phyloP scores from a whole-genome alignment of 208 protist genomes.

The Novymonas esmeraldas region DNA sequence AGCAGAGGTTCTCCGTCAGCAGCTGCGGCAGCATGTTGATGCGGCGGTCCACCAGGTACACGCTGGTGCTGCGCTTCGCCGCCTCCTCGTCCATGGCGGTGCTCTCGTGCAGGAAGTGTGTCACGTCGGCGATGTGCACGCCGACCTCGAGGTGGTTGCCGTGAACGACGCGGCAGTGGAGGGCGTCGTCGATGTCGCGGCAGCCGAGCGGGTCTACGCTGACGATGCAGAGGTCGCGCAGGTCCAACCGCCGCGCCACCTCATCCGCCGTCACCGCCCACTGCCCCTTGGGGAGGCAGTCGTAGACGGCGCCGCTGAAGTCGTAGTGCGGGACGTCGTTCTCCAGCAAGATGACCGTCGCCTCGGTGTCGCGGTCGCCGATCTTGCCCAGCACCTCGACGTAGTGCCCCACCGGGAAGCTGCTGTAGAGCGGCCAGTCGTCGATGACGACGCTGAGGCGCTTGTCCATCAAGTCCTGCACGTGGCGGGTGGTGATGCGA shows the following conservation, averaged over 20 bases:
- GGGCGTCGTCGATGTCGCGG: conserved; percentile 90
- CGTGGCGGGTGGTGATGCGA: conserved; percentile 81
- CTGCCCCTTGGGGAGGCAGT: conserved; percentile 88
- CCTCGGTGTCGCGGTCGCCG: conserved; percentile 95
- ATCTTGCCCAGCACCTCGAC: conserved; percentile 93
- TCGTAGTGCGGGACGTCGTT: conserved; percentile 93
- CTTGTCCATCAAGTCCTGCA: conserved; percentile 86
- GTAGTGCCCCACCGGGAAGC: conserved; percentile 95
- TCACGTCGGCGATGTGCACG: conserved; percentile 98
- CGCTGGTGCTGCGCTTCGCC: conserved; percentile 92
- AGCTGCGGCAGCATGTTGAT: conserved; percentile 98
- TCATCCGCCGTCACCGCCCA: conserved; percentile 88
- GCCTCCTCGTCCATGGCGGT: conserved; percentile 95
- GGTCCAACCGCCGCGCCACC: conserved; percentile 71
- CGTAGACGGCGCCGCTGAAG: conserved; percentile 90
- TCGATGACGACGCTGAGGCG: conserved; percentile 96
- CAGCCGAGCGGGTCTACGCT: conserved; percentile 96
- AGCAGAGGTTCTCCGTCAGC: conserved; percentile 96
- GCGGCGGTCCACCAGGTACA: conserved; percentile 96
- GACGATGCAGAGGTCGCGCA: conserved; percentile 88
- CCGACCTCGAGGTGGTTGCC: conserved; percentile 93
- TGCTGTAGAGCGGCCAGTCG: conserved; percentile 89
- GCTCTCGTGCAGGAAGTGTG: conserved; percentile 94
- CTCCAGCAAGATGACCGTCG: conserved; percentile 94
- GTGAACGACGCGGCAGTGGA: conserved; percentile 85